Base-by-base conservation (phyloP, 768 basidiomycete genomes). In the Tulasnella sp. region DNA sequence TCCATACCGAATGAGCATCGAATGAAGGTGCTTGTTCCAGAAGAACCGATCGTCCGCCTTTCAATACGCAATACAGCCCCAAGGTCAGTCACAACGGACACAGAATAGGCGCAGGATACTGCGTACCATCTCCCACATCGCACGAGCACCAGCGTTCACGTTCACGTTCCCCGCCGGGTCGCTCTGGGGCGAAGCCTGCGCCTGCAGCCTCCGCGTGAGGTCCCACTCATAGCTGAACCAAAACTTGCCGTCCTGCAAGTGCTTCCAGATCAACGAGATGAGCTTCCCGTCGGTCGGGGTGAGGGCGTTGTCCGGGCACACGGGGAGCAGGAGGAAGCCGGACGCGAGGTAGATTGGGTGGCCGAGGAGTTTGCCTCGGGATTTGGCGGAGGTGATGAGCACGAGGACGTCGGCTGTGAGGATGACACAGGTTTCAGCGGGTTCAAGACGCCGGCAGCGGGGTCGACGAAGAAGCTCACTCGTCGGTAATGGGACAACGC, bases 21-120 rank as follows among this genome's bases (percentile, higher is more conserved):
- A 80, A 73, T 89, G 88, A 72, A 90, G 77, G 66, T 74, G 90
- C 87, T 88, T 91, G 80, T 99, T 99, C 96, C 97, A 99, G 81
- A 98, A 98, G 82, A 99, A 99, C 74, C 95, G 86, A 78, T 97
- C 94, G 75, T 99, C 97, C 41, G 89, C 90, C 90, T 95, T 76
- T 17, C 74, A n/a, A 22, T n/a, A n/a, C n/a, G n/a, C n/a, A n/a
- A 32, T 11, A 26, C 32, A 39, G 3, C 35, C 62, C 16, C 6
- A 34, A 40, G 6, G 9, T 68, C 26, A 68, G 67, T n/a, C n/a
- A n/a, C n/a, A n/a, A n/a, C 12, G 12, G 42, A 12, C 42, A 12
- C 12, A 47, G 42, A 70, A 40, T 35, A 37, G 29, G 16, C 87
- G n/a, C n/a, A n/a, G n/a, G n/a, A n/a, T n/a, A n/a, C n/a, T n/a